Conservation (phyloP, 345 rosid species). For the Citrus cavaleriei region DNA sequence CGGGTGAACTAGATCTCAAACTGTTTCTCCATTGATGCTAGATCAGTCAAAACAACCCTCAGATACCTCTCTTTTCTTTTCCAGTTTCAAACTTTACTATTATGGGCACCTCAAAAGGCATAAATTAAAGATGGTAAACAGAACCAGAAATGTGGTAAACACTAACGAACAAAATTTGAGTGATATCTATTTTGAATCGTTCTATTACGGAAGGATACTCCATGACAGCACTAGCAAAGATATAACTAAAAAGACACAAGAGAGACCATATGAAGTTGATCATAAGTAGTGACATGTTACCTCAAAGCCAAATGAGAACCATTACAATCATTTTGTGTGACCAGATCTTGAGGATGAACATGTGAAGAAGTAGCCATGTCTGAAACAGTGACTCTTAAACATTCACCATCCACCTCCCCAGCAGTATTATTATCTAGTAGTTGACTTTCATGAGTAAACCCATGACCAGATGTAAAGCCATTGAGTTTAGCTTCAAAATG, state of each 20-base stretch:
- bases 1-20: neutral
- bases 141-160: neutral
- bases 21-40: neutral
- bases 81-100: neutral
- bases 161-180: neutral
- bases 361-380: constrained; percentile 37
- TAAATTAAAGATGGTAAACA: neutral
- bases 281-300: constrained; percentile 33
- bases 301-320: constrained; percentile 49
- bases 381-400: constrained; percentile 28
- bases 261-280: neutral
- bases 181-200: neutral
- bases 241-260: neutral
- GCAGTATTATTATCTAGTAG: constrained; percentile 30
- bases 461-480: constrained; percentile 44
- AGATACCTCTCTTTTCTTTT: neutral
- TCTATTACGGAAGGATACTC: neutral
- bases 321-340: constrained; percentile 20
- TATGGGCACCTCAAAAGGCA: neutral
- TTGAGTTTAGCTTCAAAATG: constrained; percentile 52
- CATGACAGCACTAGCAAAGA: neutral
- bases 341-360: constrained; percentile 33
- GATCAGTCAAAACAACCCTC: neutral
- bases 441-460: constrained; percentile 30
- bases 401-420: constrained; percentile 29